Base-by-base conservation (phyloP, 139 green algal species). In the Micromonas pusilla region DNA sequence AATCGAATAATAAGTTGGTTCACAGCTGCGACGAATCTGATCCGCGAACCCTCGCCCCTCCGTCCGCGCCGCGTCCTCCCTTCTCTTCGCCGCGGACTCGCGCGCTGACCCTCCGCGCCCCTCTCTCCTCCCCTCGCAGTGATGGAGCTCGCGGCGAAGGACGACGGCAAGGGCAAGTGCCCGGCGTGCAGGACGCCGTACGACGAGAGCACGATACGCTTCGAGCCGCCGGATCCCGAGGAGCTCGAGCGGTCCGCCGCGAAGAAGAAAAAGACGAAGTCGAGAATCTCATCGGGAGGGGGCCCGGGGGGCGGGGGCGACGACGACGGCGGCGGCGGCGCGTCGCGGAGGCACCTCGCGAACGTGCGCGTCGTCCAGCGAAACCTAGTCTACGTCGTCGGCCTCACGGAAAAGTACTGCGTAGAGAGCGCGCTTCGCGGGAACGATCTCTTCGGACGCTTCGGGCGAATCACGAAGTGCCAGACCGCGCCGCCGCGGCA, bases 381-480 rank as follows among this genome's bases (percentile, higher is more conserved):
- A 57, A 96, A 94, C 82, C 85, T 97, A 71, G 92, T 97, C 19
- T 97, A 97, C 78, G 88, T 88, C 0, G 90, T 97, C 63, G 92
- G 92, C 6, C 72, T 97, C 39, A 77, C 86, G 19, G 73, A 96
- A 70, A 84, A 91, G 9, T 86, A 92, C 23, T 97, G 92, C 83
- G 74, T 85, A 23, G 92, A 97, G 78, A 91, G 95, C 81, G 70
- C 81, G 66, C 73, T 91, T 60, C 70, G 60, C 73, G 89, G 73
- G 62, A 66, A 52, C 1, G 78, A 89, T 23, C 90, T 92, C 82
- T 97, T 97, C 87, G 90, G 90, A 13, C 83, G 89, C 52, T 97
- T 91, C 85, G 93, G 92, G n/a, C 84, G 87, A 23, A 85, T 95
- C 3, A 23, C 87, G 31, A 92, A 94, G 83, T 25, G 74, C 1